phyloP scores from a whole-genome alignment of 1,284 basidiomycete species.

The Moniliella sp. region DNA sequence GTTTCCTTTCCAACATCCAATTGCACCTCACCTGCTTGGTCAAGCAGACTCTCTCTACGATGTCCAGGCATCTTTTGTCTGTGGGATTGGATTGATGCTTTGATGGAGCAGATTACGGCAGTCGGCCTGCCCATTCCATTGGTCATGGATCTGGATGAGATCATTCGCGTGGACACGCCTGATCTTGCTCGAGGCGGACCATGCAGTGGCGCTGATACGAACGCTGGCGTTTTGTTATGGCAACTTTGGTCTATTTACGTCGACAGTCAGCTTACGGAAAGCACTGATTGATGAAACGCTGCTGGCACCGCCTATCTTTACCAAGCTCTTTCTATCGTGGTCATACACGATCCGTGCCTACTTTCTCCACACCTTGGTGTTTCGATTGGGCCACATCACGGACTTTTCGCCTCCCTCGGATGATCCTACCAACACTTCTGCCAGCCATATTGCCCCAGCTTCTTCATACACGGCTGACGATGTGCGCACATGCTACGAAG shows the following conservation, averaged over 20 bases:
- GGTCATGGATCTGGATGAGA: constrained; percentile 16
- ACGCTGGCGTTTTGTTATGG: constrained; percentile 26
- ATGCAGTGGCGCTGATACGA: constrained; percentile 26
- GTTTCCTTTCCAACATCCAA: constrained; percentile 20
- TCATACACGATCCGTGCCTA: constrained; percentile 28
- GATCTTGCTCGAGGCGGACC: constrained; percentile 22
- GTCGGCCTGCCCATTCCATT: constrained; percentile 14
- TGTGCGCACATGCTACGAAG: constrained; percentile 16
- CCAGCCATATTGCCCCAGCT: constrained; percentile 10
- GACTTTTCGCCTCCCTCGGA: constrained; percentile 15
- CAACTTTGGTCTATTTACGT: constrained; percentile 21
- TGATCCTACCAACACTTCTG: constrained; percentile 12
- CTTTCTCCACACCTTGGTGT: too few species aligned
- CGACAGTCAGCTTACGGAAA: constrained; percentile 9
- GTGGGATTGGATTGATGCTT: constrained; percentile 25
- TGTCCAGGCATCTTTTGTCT: constrained; percentile 26
- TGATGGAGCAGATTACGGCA: constrained; percentile 20
- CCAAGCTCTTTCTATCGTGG: constrained; percentile 29
- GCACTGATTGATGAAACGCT: constrained; percentile 24
- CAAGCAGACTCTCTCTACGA: constrained; percentile 26
- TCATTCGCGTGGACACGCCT: constrained; percentile 17
- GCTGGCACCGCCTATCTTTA: constrained; percentile 16
- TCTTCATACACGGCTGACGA: constrained; percentile 19
- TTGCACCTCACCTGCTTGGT: constrained; percentile 23
- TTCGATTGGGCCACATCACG: constrained; percentile 18